Base-by-base conservation (phyloP, 495 filamentous ascomycete genomes). In the Rhizodiscina lignyota region DNA sequence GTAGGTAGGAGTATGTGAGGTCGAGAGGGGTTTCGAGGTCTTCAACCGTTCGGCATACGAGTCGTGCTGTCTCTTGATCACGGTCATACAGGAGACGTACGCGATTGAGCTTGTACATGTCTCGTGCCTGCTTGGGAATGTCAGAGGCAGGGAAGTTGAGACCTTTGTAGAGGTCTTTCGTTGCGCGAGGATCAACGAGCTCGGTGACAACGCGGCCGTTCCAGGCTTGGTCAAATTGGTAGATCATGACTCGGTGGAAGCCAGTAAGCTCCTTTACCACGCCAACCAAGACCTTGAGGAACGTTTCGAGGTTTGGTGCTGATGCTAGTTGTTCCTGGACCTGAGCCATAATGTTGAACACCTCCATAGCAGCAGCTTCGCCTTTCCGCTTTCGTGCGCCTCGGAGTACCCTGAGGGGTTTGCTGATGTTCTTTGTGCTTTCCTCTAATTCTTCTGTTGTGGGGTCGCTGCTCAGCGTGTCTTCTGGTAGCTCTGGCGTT, bases 191-290 rank as follows among this genome's bases (percentile, higher is more conserved):
- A 48, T 96, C 82, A 16, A 92, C 77, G 10, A 94, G 53, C 49
- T 94, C 87, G 0, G 83, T 79, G 23, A 94, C 85, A 1, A 93
- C 84, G 30, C 72, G 70, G 0, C 84, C 85, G 50, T 92, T 92
- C 61, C 74, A 87, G 2, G 62, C 51, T 29, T 70, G 63, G 51
- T 96, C 86, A 42, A 94, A 96, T 47, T 91, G 84, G 53, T 93
- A 94, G 12, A 96, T 68, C 77, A 94, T 79, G 6, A 93, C 79
- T 2, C 85, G 79, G 45, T 93, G 84, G 44, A 94, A 96, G 0
- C 86, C 85, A 0, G 83, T 92, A 20, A 96, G 53, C 41, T 94
- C 85, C 48, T 91, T 84, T 16, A 89, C 61, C 4, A 58, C 74
- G n/a, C 81, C 79, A 1, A 84, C 74, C 22, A 83, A 45, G 24